phyloP scores from a whole-genome alignment of 352 stramenopile species.

The Pythium graminicola region DNA sequence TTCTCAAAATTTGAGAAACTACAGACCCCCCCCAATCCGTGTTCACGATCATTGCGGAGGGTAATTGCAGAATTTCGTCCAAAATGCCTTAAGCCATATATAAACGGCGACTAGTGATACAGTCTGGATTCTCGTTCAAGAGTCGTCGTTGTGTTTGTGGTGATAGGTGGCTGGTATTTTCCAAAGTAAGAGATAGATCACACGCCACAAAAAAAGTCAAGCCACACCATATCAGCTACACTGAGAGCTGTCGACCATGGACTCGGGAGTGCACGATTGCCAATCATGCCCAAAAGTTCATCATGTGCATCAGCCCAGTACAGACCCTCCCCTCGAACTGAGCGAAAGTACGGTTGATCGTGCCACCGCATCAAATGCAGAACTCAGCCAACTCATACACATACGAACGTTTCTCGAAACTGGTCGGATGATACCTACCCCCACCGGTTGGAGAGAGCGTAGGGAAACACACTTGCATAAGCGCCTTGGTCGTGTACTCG shows the following conservation, averaged over 20 bases:
- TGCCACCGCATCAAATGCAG: neutral
- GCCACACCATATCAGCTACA: slow-evolving; percentile 27
- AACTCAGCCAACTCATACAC: neutral
- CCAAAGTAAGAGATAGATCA: slow-evolving; percentile 2
- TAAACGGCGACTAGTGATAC: slow-evolving; percentile 21
- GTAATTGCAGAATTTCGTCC: too few species aligned
- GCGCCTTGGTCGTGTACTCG: neutral
- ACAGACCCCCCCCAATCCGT: too few species aligned
- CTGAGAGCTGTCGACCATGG: slow-evolving; percentile 24
- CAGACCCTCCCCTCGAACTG: slow-evolving; percentile 10
- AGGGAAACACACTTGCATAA: neutral
- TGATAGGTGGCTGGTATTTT: neutral
- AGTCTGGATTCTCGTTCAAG: slow-evolving; percentile 21
- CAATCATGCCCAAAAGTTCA: slow-evolving; percentile 19
- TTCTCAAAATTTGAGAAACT: too few species aligned
- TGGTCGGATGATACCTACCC: neutral
- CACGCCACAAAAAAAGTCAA: slow-evolving; percentile 23
- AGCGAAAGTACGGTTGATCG: slow-evolving; percentile 16
- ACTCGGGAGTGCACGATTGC: slow-evolving; percentile 14
- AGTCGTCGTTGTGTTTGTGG: neutral
- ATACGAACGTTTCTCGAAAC: neutral
- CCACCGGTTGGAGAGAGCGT: neutral
- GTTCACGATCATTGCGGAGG: too few species aligned
- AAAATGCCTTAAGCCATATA: slow-evolving; percentile 20
- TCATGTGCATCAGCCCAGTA: slow-evolving; percentile 22